Conservation (phyloP, 2,329 filamentous ascomycete genomes). For the Ceratocystiopsis minuta region DNA sequence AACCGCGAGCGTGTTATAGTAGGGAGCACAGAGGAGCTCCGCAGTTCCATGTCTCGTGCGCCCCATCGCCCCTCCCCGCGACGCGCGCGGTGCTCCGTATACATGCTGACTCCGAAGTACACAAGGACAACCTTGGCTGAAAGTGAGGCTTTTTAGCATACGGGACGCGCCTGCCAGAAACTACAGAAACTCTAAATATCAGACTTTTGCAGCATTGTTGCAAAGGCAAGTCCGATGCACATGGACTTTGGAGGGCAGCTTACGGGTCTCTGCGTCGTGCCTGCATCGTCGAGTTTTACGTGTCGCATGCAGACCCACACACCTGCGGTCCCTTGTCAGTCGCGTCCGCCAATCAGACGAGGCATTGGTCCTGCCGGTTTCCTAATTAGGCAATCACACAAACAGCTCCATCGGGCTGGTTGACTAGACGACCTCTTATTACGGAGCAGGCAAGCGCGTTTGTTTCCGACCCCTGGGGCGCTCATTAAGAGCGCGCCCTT, state of each 20-base stretch:
- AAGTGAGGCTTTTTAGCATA: too few species aligned
- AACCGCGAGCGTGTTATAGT: slow-evolving; percentile 10
- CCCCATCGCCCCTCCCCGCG: background rate
- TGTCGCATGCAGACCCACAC: slow-evolving; percentile 5
- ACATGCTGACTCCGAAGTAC: too few species aligned
- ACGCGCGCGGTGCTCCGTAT: too few species aligned
- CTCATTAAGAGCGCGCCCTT: too few species aligned
- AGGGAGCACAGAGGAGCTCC: background rate
- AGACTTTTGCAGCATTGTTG: background rate
- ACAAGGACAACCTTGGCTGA: too few species aligned
- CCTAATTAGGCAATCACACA: slow-evolving; percentile 9
- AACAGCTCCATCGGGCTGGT: slow-evolving; percentile 6
- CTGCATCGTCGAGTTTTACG: slow-evolving; percentile 3
- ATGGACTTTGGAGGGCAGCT: background rate
- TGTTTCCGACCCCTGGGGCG: slow-evolving; percentile 6
- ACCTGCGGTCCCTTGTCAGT: slow-evolving; percentile 5
- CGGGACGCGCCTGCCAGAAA: too few species aligned
- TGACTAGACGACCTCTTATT: slow-evolving; percentile 7
- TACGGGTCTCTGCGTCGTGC: background rate
- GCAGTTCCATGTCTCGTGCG: slow-evolving; percentile 7
- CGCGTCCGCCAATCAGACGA: slow-evolving; percentile 11
- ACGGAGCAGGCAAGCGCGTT: slow-evolving; percentile 5
- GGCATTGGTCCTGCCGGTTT: slow-evolving; percentile 4
- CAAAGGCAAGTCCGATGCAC: background rate
- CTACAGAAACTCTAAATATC: background rate